Evolutionary conservation across 2,329 filamentous ascomycete species (phyloP), one percentile per base, ranked within the genome.

Genomic region (Alternaria tenuissima): DNA sequence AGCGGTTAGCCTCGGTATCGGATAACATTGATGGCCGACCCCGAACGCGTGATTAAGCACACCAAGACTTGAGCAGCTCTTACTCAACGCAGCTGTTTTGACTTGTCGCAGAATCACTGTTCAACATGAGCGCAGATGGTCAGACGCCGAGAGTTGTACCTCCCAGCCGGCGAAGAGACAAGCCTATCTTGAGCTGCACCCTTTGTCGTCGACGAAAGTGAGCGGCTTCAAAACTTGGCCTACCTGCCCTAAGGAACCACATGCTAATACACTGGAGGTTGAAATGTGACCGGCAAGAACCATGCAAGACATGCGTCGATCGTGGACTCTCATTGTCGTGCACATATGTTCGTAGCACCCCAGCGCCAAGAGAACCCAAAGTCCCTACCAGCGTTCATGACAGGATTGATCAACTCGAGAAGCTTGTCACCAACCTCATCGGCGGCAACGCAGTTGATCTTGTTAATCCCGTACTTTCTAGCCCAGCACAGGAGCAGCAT

Each of bases 261-360:
- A 18, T 55, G 41, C 65, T 67, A 51, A 67, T 34, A 38, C 24
- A 4, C 14, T 39, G 57, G 56, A 62, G 59, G 32, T 42, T 78
- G 53, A 78, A 77, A 67, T 78, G 76, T 59, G 75, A 78, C 56
- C 70, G 76, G 16, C 72, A 75, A 47, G 71, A 76, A 47, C 76
- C 76, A 47, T 77, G 75, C 59, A 76, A 76, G 46, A 74, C 72
- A 49, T 77, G 75, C 55, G 64, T 72, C n/a, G 75, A 77, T 47
- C 71, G 76, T 46, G 76, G 76, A 18, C 62, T 78, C 38, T 72
- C 76, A 30, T 60, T 76, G 7, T 76, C 76, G 7, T 77, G 76
- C 64, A 72, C 72, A 4, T 73, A 76, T 52, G 61, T 70, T 20
- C 73, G 70, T 28, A 66, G 59, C 57, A 39, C 46, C 18, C 63